phyloP scores from a whole-genome alignment of 768 basidiomycete species.

The Favolaschia claudopus region DNA sequence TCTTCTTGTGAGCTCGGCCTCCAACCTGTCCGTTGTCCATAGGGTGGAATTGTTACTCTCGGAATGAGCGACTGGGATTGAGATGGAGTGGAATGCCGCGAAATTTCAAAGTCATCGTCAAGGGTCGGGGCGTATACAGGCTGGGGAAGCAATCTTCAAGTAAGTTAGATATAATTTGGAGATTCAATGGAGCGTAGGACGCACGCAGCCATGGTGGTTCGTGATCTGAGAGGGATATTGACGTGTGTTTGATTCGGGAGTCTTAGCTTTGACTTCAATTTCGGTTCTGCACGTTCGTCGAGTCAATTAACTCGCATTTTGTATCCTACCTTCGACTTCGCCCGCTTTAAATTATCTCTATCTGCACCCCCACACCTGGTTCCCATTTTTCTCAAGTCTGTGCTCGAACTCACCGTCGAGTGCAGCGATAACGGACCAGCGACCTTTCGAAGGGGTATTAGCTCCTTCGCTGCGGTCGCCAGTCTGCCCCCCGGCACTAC shows the following conservation, averaged over 20 bases:
- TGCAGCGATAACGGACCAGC: conserved; percentile 31
- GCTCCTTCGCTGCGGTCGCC: conserved; percentile 46
- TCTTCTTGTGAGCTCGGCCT: conserved; percentile 83
- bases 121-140: conserved; percentile 62
- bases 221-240: background rate
- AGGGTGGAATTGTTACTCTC: conserved; percentile 73
- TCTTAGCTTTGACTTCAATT: background rate
- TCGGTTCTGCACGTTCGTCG: conserved; percentile 17
- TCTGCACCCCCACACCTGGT: background rate
- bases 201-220: conserved; percentile 63
- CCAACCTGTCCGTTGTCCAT: conserved; percentile 89
- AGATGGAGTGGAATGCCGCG: conserved; percentile 39
- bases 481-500: conserved; percentile 41
- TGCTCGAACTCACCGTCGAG: conserved; percentile 29
- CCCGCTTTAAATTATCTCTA: conserved; percentile 23
- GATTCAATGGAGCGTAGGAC: conserved; percentile 37
- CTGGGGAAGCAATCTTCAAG: conserved; percentile 68
- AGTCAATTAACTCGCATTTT: conserved; percentile 9
- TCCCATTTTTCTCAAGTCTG: conserved; percentile 26
- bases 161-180: conserved; percentile 8
- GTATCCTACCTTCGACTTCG: conserved; percentile 13
- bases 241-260: background rate
- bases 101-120: conserved; percentile 70
- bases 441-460: conserved; percentile 34
- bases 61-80: conserved; percentile 54